Conservation (phyloP, 352 stramenopile genomes). For the Globisporangium solare region DNA sequence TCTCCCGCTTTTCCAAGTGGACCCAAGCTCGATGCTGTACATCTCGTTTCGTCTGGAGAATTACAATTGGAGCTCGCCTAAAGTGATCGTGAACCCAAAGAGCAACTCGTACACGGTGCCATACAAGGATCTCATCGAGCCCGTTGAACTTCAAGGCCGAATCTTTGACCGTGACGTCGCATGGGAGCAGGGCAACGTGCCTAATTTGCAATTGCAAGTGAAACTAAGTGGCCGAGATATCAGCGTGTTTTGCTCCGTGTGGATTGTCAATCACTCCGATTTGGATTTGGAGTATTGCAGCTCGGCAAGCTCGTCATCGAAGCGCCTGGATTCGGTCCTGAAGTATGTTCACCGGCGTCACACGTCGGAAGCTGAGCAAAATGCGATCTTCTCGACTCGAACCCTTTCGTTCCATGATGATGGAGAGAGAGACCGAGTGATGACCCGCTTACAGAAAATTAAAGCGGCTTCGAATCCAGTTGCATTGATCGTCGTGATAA, state of each 20-base stretch:
- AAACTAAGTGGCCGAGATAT: conserved; percentile 78
- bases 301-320: conserved; percentile 67
- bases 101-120: conserved; percentile 56
- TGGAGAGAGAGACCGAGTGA: conserved; percentile 32
- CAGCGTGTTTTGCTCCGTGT: conserved; percentile 84
- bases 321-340: conserved; percentile 58
- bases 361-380: conserved; percentile 36
- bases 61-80: conserved; percentile 83
- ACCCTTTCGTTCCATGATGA: conserved; percentile 65
- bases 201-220: conserved; percentile 78
- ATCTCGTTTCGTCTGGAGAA: conserved; percentile 85
- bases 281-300: conserved; percentile 86
- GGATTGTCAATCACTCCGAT: conserved; percentile 86
- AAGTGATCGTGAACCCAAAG: conserved; percentile 77
- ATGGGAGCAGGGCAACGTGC: conserved; percentile 72
- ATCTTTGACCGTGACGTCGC: conserved; percentile 63
- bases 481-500: conserved; percentile 75
- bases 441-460: conserved; percentile 69
- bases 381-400: conserved; percentile 53
- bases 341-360: conserved; percentile 70
- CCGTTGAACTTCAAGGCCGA: conserved; percentile 60
- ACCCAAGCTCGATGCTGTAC: conserved; percentile 56
- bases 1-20: conserved; percentile 81
- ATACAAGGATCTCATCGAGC: conserved; percentile 76
- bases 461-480: conserved; percentile 77